Evolutionary conservation across 2,329 filamentous ascomycete genomes (phyloP), one percentile per base, ranked within the genome.

Genomic region (Apiospora rasikravindrae): DNA sequence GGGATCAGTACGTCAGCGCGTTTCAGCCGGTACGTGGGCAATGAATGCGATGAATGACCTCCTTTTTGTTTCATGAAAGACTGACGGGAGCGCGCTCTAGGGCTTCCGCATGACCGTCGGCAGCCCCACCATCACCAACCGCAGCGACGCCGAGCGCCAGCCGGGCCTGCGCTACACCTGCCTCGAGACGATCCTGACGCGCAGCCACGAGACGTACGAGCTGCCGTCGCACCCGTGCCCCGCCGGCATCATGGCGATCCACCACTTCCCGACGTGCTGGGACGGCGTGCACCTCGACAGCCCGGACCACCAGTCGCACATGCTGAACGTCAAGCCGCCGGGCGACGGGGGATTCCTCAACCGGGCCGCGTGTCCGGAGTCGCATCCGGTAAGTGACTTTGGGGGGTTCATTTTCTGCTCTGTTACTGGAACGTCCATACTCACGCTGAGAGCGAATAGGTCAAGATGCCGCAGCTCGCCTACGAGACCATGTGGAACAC

Each of bases 261-360:
- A 83, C 71, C 81, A 83, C 70, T 85, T 85, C 76, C 80, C 80
- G 8, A 78, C 81, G 78, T 92, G 90, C 83, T 92, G 90, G 90
- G 85, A 92, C 73, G 90, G 90, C 45, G 81, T 83, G 61, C 85
- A 90, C 74, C 76, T 89, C 26, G 88, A 91, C 77, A 84, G 84
- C 13, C 69, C 82, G 0, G 83, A 90, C 78, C 88, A 91, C 79
- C 86, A 85, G 76, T 87, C 81, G 68, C 90, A 91, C 75, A 84
- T 91, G 78, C 81, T 83, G 76, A 82, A 78, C 74, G 79, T 77
- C 7, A 77, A 61, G 29, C 26, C 16, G 6, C 16, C 29, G 2
- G 53, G 53, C 29, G 53, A 61, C 16, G 53, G 53, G 5, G 53
- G 53, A 0, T 61, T 61, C 53, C 26, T 29, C 53, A 61, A 61